Evolutionary conservation across 148 eudicot genomes (phyloP), one percentile per base, ranked within the genome.

Genomic region (Amaranthus cruentus): DNA sequence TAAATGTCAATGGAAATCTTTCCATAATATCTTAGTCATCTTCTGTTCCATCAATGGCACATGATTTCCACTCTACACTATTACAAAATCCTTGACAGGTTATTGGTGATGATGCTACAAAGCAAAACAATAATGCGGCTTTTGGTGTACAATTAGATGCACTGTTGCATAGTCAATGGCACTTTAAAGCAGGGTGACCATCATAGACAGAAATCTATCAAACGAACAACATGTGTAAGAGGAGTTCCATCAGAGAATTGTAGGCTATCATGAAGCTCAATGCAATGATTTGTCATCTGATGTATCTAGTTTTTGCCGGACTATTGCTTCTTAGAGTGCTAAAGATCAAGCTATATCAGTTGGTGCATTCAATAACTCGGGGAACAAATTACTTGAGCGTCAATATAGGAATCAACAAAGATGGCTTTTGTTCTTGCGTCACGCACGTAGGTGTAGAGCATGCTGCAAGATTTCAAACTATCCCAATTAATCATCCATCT

Each of bases 401-500:
- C 88, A 90, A 74, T 90, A 66, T 72, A 83, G 14, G 76, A 86
- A 88, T 74, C 99, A 92, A 83, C 77, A 74, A 77, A 88, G 85
- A 84, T 96, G 99, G 99, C 79, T 94, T 72, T 77, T 94, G 78
- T 87, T 94, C 78, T 73, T 94, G 84, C 68, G 83, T 68, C 98
- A 94, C 83, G 97, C 98, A 71, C 90, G 93, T 52, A 60, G 80
- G 66, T 94, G 98, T 77, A 65, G 72, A 69, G 83, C 88, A 12
- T 91, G 1, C 89, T 46, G 80, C 83, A 60, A 96, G 96, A 73
- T 28, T 28, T 28, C n/a, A n/a, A n/a, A n/a, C n/a, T n/a, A n/a
- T n/a, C n/a, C n/a, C n/a, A n/a, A n/a, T n/a, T n/a, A n/a, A n/a
- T n/a, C n/a, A n/a, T n/a, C n/a, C n/a, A n/a, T n/a, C n/a, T n/a